A percentile compares a stretch with the other conserved stretches of the same genome.
Evolutionary conservation across 2,329 filamentous ascomycete genomes (phyloP).

Genomic region (Incumbomyces lentus): DNA sequence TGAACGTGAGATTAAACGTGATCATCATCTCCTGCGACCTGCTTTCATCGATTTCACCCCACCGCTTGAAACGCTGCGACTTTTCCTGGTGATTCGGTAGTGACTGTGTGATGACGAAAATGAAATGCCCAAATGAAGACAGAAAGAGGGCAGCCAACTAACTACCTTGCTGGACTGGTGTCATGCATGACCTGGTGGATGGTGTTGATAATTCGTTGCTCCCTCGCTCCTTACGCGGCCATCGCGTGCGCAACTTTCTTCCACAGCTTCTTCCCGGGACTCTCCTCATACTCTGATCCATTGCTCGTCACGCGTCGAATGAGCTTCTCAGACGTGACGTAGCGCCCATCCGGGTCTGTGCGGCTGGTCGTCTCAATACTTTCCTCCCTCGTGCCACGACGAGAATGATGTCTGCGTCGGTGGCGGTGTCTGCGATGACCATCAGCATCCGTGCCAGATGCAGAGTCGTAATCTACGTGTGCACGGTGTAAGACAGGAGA

Average conservation of each 20-base stretch:
- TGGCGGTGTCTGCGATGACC: constrained; percentile 4
- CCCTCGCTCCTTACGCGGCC: neutral
- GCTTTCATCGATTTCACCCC: no score
- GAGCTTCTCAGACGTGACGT: neutral
- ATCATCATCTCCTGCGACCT: no score
- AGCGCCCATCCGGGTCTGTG: neutral
- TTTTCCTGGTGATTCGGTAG: no score
- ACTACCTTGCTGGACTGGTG: no score
- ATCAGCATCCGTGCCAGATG: constrained; percentile 4
- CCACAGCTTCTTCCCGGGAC: constrained; percentile 1
- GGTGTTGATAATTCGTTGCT: no score
- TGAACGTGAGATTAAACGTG: no score
- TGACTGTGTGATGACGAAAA: no score
- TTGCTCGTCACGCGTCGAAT: constrained; percentile 4
- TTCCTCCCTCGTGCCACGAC: constrained; percentile 4
- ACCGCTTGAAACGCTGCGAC: no score
- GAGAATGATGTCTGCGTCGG: constrained; percentile 3
- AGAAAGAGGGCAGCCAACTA: no score
- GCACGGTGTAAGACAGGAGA: neutral
- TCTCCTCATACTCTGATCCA: neutral
- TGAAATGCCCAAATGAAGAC: no score
- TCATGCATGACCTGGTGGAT: no score
- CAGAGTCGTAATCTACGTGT: neutral
- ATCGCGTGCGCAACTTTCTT: neutral
- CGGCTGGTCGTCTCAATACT: constrained; percentile 1